These are phyloP conservation scores for Syncephalastrum racemosum DNA, from an alignment of 371 early-diverging fungal species.

Conservation along the genomic window DNA sequence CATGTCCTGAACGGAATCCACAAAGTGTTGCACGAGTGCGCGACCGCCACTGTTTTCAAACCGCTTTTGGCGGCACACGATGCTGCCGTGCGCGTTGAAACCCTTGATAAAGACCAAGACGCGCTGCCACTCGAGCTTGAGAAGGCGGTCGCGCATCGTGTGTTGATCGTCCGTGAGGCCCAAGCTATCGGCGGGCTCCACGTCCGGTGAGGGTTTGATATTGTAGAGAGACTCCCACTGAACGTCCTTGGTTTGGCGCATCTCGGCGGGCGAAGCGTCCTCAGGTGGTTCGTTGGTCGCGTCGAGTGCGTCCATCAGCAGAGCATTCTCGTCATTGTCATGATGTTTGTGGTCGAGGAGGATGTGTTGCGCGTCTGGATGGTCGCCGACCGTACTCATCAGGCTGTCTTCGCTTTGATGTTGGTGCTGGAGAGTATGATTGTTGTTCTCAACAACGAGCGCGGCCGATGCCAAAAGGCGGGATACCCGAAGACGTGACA, in stretches of 20 bases:
- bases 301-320: slow-evolving; percentile 18
- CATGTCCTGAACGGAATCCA: slow-evolving; percentile 13
- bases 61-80: slow-evolving; percentile 36
- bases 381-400: not conserved
- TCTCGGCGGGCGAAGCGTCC: not conserved
- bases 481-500: slow-evolving; percentile 29
- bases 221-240: not conserved
- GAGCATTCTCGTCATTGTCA: slow-evolving; percentile 13
- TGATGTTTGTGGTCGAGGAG: slow-evolving; percentile 2
- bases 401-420: not conserved
- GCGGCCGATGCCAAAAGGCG: slow-evolving; percentile 7
- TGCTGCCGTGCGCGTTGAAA: slow-evolving; percentile 60
- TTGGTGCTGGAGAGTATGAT: not conserved
- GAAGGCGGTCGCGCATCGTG: slow-evolving; percentile 30
- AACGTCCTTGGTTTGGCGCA: not conserved
- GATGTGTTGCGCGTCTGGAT: not conserved
- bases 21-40: slow-evolving; percentile 22
- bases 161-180: not conserved
- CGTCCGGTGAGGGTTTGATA: slow-evolving; percentile 2
- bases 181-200: not conserved
- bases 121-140: slow-evolving; percentile 48
- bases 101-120: slow-evolving; percentile 43
- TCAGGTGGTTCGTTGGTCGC: slow-evolving; percentile 13
- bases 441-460: not conserved
- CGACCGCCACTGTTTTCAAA: slow-evolving; percentile 15